Conservation (phyloP, 1,284 basidiomycete species). For the Malassezia pachydermatis region DNA sequence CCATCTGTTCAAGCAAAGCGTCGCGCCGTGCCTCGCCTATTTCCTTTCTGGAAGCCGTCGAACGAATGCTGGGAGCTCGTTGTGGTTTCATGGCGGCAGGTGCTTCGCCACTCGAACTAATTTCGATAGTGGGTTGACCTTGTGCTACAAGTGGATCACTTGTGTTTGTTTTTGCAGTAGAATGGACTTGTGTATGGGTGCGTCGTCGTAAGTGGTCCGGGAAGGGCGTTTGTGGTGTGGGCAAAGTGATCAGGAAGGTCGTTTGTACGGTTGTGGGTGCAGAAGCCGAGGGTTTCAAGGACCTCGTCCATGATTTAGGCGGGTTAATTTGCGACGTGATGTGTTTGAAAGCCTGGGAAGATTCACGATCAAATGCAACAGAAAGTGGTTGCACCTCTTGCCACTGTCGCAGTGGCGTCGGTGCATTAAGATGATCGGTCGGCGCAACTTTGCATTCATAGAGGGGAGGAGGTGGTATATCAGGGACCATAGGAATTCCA, state of each 20-base stretch:
- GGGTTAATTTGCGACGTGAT: neutral
- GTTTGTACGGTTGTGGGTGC: neutral
- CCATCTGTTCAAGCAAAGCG: conserved; percentile 1
- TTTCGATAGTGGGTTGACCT: too few species aligned
- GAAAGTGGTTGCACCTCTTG: conserved; percentile 7
- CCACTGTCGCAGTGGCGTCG: neutral
- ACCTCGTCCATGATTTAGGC: neutral
- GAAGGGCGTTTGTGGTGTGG: conserved; percentile 2
- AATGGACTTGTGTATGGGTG: too few species aligned
- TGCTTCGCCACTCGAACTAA: neutral
- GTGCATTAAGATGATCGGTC: neutral
- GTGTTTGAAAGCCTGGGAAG: too few species aligned
- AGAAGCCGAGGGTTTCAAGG: neutral
- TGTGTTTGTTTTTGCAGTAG: too few species aligned
- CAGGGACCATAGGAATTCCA: too few species aligned
- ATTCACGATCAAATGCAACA: conserved; percentile 4
- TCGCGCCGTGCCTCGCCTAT: conserved; percentile 8
- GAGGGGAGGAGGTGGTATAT: neutral
- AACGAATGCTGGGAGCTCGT: conserved; percentile 1
- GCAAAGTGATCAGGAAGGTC: conserved; percentile 6
- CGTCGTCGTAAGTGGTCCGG: conserved; percentile 8
- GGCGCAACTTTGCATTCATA: neutral
- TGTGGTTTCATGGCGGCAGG: neutral
- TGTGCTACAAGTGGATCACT: too few species aligned
- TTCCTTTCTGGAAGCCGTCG: conserved; percentile 1